Conservation (phyloP, 805 yeast species). For the Saccharomycopsis sp. region DNA sequence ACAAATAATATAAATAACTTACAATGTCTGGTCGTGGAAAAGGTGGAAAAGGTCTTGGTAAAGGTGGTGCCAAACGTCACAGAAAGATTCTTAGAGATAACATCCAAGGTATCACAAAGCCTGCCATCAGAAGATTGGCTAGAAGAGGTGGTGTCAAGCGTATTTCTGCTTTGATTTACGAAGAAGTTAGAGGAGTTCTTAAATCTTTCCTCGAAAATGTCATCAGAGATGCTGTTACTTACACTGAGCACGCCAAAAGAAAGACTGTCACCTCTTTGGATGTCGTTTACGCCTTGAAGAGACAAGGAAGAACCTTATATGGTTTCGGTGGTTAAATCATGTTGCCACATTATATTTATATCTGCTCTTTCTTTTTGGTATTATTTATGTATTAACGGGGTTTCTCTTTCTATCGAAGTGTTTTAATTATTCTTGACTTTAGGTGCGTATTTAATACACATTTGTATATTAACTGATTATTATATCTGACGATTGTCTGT, state of each 20-base stretch:
- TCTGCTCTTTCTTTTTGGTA: not conserved
- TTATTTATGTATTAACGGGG: conserved; percentile 1
- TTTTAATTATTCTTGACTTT: not conserved
- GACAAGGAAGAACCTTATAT: conserved; percentile 99
- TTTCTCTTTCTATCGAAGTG: not conserved
- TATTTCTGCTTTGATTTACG: conserved; percentile 97
- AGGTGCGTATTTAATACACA: not conserved
- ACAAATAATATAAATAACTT: conserved; percentile 24
- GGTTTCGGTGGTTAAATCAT: conserved; percentile 96
- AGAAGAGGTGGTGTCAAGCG: conserved; percentile 99
- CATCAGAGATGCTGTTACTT: conserved; percentile 98
- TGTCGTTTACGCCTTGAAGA: conserved; percentile 98
- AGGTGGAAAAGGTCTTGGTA: conserved; percentile 99
- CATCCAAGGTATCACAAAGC: conserved; percentile 99
- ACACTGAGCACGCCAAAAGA: conserved; percentile 99
- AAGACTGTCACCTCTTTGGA: conserved; percentile 98
- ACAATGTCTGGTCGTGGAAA: conserved; percentile 98
- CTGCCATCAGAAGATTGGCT: conserved; percentile 99
- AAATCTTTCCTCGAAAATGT: conserved; percentile 95
- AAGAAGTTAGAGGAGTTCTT: conserved; percentile 96
- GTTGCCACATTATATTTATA: not conserved
- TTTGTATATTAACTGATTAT: not conserved
- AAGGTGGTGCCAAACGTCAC: conserved; percentile 99
- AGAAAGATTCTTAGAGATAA: conserved; percentile 98
- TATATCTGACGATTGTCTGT: not conserved